Evolutionary conservation across 1,284 basidiomycete species (phyloP).

Genomic region (Wolfiporia cocos): DNA sequence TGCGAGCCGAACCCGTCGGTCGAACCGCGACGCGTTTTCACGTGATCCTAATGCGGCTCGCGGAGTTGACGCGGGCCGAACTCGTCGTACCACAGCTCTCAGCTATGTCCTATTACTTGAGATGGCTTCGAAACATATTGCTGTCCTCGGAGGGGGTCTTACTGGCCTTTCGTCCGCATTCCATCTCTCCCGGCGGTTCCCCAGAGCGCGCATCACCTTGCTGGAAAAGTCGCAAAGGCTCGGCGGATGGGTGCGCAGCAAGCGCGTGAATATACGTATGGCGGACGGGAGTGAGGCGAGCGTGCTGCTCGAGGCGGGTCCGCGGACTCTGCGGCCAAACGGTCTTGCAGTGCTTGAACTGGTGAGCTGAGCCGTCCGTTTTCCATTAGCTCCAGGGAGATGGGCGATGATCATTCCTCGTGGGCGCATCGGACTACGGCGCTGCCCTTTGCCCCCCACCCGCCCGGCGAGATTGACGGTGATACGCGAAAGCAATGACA

Average conservation of each 20-base stretch:
- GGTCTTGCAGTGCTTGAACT: constrained; percentile 72
- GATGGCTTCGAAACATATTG: constrained; percentile 31
- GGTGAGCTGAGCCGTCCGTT: constrained; percentile 52
- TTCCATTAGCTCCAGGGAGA: too few species aligned
- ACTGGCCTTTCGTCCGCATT: constrained; percentile 80
- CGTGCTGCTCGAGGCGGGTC: constrained; percentile 75
- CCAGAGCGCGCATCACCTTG: constrained; percentile 53
- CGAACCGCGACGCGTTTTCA: too few species aligned
- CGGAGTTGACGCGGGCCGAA: too few species aligned
- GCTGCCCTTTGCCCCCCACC: too few species aligned
- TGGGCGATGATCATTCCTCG: too few species aligned
- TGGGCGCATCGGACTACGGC: too few species aligned
- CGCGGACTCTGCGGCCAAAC: constrained; percentile 76
- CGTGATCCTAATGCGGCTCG: too few species aligned
- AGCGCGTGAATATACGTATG: constrained; percentile 42
- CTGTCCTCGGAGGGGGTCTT: constrained; percentile 78
- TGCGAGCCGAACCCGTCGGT: too few species aligned
- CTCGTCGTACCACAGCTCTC: too few species aligned
- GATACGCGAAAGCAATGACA: too few species aligned
- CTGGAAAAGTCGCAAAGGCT: constrained; percentile 60
- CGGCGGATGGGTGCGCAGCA: constrained; percentile 82
- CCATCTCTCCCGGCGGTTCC: constrained; percentile 63
- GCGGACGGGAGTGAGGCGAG: constrained; percentile 27
- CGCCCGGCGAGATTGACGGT: too few species aligned
- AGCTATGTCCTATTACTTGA: too few species aligned